These are phyloP conservation scores for Magnaporthales sp. DNA, from an alignment of 2,329 filamentous ascomycete genomes.

Conservation along the genomic window DNA sequence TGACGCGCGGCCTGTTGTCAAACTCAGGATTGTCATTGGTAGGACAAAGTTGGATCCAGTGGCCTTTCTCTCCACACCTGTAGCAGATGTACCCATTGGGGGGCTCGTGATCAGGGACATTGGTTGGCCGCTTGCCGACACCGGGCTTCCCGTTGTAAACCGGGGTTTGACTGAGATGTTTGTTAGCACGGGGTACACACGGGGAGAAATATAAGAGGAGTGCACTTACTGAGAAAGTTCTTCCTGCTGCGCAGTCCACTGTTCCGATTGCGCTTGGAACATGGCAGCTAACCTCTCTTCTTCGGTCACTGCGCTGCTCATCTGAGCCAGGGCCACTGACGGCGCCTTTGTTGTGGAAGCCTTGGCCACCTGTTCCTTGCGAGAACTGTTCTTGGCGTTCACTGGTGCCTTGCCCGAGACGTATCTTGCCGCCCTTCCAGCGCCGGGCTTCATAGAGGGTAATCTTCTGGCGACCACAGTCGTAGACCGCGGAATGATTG, in stretches of 20 bases:
- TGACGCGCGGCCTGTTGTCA: constrained; percentile 86
- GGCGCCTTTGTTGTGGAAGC: constrained; percentile 43
- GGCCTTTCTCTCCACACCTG: constrained; percentile 93
- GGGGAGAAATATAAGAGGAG: background rate
- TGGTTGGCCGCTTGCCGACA: constrained; percentile 53
- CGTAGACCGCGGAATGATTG: constrained; percentile 91
- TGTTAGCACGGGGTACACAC: constrained; percentile 21
- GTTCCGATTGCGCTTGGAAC: constrained; percentile 80
- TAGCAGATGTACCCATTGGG: constrained; percentile 95
- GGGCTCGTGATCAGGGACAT: constrained; percentile 86
- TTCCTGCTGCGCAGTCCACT: constrained; percentile 90
- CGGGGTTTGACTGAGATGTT: constrained; percentile 44
- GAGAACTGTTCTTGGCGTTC: constrained; percentile 71
- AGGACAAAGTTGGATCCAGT: constrained; percentile 97
- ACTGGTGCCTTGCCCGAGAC: constrained; percentile 93
- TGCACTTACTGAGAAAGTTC: constrained; percentile 70
- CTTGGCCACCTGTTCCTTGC: constrained; percentile 55
- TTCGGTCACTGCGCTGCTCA: constrained; percentile 77
- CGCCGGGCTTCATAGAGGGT: constrained; percentile 75
- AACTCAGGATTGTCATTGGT: constrained; percentile 98
- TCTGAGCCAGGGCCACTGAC: constrained; percentile 50
- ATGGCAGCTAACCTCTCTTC: constrained; percentile 91
- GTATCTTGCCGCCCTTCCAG: constrained; percentile 87
- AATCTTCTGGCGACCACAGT: constrained; percentile 84
- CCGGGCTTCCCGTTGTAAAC: constrained; percentile 44